Evolutionary conservation across 352 stramenopile species (phyloP).

Genomic region (Phytophthora sp.): DNA sequence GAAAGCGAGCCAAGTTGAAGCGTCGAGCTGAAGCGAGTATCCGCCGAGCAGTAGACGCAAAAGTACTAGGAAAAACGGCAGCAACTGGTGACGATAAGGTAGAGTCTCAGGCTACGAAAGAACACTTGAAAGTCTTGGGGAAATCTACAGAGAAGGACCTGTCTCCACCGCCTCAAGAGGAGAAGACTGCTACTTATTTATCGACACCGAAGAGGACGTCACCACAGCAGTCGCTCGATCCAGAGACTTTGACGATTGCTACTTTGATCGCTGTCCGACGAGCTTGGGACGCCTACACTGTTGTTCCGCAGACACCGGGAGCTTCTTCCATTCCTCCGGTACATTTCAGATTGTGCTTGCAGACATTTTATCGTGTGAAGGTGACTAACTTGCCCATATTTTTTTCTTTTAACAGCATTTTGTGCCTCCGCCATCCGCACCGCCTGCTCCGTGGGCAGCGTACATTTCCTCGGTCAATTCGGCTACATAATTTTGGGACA

Average conservation of each 20-base stretch:
- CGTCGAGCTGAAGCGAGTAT: slow-evolving; percentile 30
- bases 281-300: slow-evolving; percentile 47
- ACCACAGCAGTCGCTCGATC: slow-evolving; percentile 20
- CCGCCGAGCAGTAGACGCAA: slow-evolving; percentile 14
- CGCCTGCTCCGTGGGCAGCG: slow-evolving; percentile 37
- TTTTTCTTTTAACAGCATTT: slow-evolving; percentile 46
- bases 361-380: not conserved
- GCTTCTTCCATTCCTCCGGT: slow-evolving; percentile 49
- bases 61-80: not conserved
- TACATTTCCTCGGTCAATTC: slow-evolving; percentile 7
- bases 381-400: slow-evolving; percentile 4
- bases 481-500: not conserved
- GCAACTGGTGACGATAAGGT: not conserved
- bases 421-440: slow-evolving; percentile 38
- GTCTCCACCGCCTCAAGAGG: not conserved
- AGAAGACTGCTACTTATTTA: slow-evolving; percentile 1
- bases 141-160: not conserved
- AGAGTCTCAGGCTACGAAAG: not conserved
- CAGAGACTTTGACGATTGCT: slow-evolving; percentile 37
- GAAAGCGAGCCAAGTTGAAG: slow-evolving; percentile 33
- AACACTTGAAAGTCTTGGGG: not conserved
- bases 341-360: no score
- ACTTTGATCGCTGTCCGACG: slow-evolving; percentile 41
- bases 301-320: slow-evolving; percentile 31
- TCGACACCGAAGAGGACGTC: not conserved